These are phyloP conservation scores for Vitis riparia DNA, from an alignment of 164 flowering plant species.

Conservation along the genomic window DNA sequence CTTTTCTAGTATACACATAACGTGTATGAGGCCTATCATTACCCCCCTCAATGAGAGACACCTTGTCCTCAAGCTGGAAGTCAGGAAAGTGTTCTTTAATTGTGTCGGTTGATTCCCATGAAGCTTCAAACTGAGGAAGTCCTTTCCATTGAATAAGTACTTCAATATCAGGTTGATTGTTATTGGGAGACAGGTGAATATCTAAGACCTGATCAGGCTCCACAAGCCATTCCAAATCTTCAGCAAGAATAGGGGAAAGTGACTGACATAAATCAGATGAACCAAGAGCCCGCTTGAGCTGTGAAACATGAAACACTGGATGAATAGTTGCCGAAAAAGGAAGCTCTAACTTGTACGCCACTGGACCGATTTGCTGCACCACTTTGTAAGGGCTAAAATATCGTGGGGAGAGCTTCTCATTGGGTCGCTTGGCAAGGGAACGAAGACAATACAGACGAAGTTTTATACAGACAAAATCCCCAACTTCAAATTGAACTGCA, in stretches of 20 bases:
- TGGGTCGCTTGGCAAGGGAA: neutral
- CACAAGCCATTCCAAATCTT: too few relatives aligned
- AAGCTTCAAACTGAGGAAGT: too few relatives aligned
- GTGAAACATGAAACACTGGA: neutral
- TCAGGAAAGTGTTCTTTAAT: neutral
- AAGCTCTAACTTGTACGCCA: conserved; percentile 1
- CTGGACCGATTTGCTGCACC: neutral
- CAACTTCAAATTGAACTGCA: neutral
- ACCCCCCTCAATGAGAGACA: neutral
- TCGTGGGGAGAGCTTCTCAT: neutral
- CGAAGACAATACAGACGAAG: neutral
- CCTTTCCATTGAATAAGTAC: too few relatives aligned
- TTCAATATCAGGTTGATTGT: too few relatives aligned
- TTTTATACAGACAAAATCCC: neutral
- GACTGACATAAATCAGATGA: too few relatives aligned
- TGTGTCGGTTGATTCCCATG: too few relatives aligned
- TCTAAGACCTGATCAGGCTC: too few relatives aligned
- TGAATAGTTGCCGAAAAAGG: neutral
- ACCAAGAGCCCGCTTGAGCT: too few relatives aligned
- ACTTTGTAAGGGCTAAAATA: conserved; percentile 2
- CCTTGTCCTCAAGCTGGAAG: conserved; percentile 9
- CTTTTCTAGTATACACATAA: too few relatives aligned
- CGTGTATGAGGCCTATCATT: too few relatives aligned
- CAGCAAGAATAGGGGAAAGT: too few relatives aligned
- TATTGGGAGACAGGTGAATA: too few relatives aligned